phyloP scores from a whole-genome alignment of 805 yeast genomes.

The Pichia kluyveri region DNA sequence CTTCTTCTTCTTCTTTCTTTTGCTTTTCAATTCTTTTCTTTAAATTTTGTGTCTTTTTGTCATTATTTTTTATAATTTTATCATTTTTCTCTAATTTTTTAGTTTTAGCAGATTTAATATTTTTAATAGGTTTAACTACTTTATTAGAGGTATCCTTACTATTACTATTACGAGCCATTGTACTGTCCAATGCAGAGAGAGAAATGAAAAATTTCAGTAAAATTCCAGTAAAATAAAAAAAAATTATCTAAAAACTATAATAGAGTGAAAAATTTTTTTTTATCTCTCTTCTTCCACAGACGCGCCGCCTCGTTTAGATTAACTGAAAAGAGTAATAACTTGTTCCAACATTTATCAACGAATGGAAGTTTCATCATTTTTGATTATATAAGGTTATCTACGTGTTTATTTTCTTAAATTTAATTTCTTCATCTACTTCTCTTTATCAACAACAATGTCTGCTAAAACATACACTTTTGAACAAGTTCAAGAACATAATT shows the following conservation, averaged over 20 bases:
- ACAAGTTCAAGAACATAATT: constrained; percentile 64
- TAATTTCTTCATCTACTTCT: neutral
- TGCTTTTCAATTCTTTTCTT: constrained; percentile 11
- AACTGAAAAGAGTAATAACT: too few species aligned
- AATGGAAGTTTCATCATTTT: too few species aligned
- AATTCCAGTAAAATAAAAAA: too few species aligned
- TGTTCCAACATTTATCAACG: too few species aligned
- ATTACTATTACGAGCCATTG: neutral
- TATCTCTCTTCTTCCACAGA: too few species aligned
- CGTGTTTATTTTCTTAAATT: neutral
- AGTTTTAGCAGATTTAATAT: neutral
- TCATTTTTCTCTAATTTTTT: constrained; percentile 7
- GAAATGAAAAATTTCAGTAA: too few species aligned
- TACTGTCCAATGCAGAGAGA: too few species aligned
- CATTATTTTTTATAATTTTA: constrained; percentile 6
- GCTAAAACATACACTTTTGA: constrained; percentile 46
- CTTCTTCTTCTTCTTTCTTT: constrained; percentile 7
- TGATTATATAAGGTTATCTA: too few species aligned
- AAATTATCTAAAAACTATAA: too few species aligned
- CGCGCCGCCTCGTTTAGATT: too few species aligned
- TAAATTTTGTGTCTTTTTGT: constrained; percentile 2
- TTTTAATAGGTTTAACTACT: neutral
- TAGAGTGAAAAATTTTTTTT: too few species aligned
- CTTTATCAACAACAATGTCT: constrained; percentile 27
- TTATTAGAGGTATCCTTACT: too few species aligned